phyloP scores from a whole-genome alignment of 139 green algal genomes.

The Dunaliella primolecta region DNA sequence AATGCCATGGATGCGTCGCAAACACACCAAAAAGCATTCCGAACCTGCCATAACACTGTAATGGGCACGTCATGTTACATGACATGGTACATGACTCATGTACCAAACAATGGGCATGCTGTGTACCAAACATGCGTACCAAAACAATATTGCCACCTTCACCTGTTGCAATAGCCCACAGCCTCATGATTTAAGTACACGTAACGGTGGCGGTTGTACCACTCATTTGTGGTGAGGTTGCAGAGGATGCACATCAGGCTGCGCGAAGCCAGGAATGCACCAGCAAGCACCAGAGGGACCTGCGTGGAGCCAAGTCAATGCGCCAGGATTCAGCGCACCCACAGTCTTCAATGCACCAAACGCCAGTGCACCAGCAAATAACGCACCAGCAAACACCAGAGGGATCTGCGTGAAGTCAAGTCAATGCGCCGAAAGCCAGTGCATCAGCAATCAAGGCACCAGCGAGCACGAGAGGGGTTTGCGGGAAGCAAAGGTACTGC shows the following conservation, averaged over 20 bases:
- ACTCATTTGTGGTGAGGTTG: slow-evolving; percentile 72
- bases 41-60: no score
- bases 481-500: neutral
- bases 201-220: slow-evolving; percentile 48
- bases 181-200: slow-evolving; percentile 48
- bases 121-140: neutral
- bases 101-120: neutral
- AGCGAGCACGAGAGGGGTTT: slow-evolving; percentile 27
- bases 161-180: slow-evolving; percentile 42
- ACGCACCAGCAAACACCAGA: slow-evolving; percentile 22
- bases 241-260: slow-evolving; percentile 38
- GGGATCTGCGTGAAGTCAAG: slow-evolving; percentile 19
- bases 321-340: neutral
- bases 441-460: slow-evolving; percentile 35
- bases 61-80: neutral
- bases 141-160: neutral
- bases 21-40: no score
- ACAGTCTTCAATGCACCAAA: no score
- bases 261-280: slow-evolving; percentile 32
- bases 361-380: no score
- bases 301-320: slow-evolving; percentile 7
- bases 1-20: no score
- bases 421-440: no score
- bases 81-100: neutral
- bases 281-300: slow-evolving; percentile 28